Evolutionary conservation across 441 rosid genomes (phyloP).

Genomic region (Populus trichocarpa): DNA sequence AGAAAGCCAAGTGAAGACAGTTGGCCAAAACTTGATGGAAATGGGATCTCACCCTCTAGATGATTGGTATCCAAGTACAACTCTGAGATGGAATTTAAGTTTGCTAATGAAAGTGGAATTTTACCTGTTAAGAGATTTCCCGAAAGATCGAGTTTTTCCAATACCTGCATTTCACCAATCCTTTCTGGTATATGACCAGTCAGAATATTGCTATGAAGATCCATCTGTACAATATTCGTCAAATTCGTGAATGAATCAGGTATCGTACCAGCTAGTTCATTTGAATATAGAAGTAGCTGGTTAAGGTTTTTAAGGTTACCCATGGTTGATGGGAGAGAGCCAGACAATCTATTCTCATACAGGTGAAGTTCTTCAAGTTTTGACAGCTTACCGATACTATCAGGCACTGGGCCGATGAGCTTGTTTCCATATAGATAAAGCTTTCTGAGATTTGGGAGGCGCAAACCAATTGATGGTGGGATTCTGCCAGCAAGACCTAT

Average conservation of each 20-base stretch:
- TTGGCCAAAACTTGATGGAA: conserved; percentile 33
- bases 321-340: conserved; percentile 38
- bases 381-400: conserved; percentile 44
- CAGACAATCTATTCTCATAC: conserved; percentile 44
- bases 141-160: conserved; percentile 49
- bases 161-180: conserved; percentile 35
- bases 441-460: conserved; percentile 34
- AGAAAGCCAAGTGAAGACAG: conserved; percentile 42
- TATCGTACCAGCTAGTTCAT: conserved; percentile 33
- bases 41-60: conserved; percentile 40
- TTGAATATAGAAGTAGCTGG: conserved; percentile 36
- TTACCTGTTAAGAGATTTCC: conserved; percentile 34
- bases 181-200: conserved; percentile 37
- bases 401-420: conserved; percentile 40
- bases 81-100: conserved; percentile 33
- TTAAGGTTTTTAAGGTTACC: conserved; percentile 38
- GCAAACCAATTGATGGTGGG: conserved; percentile 38
- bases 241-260: conserved; percentile 39
- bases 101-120: conserved; percentile 39
- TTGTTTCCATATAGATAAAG: conserved; percentile 50
- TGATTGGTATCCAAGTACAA: conserved; percentile 43
- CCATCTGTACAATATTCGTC: conserved; percentile 36
- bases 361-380: conserved; percentile 45
- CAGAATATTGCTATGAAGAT: conserved; percentile 41
- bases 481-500: conserved; percentile 37